phyloP scores from a whole-genome alignment of 2,329 filamentous ascomycete genomes.

The Colletotrichum falcatum region DNA sequence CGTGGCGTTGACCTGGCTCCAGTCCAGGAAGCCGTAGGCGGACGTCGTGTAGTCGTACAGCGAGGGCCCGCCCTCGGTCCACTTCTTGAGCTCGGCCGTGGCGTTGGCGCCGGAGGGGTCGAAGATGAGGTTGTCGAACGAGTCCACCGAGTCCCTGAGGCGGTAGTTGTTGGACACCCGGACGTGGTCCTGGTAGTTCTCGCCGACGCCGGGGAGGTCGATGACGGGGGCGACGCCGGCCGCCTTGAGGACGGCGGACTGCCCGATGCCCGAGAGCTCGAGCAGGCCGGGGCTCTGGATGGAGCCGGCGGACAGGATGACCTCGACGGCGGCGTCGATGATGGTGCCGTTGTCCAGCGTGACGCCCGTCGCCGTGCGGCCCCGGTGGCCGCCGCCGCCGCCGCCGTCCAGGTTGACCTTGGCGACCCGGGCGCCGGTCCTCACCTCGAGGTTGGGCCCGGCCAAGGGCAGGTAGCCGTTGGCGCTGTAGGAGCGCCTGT shows the following conservation, averaged over 20 bases:
- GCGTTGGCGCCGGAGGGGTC: constrained; percentile 45
- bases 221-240: constrained; percentile 55
- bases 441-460: constrained; percentile 52
- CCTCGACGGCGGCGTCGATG: constrained; percentile 25
- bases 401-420: constrained; percentile 43
- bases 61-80: constrained; percentile 47
- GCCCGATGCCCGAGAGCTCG: constrained; percentile 51
- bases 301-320: constrained; percentile 36
- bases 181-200: constrained; percentile 62
- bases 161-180: constrained; percentile 47
- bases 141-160: constrained; percentile 47
- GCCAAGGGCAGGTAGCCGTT: constrained; percentile 50
- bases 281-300: constrained; percentile 46
- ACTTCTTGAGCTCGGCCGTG: constrained; percentile 54
- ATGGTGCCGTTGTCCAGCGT: constrained; percentile 18
- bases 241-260: constrained; percentile 49
- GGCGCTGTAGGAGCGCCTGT: constrained; percentile 49
- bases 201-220: constrained; percentile 58
- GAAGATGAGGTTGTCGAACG: constrained; percentile 47
- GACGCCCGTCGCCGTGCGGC: constrained; percentile 11
- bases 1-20: constrained; percentile 51
- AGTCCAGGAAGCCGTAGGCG: constrained; percentile 56
- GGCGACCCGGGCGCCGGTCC: constrained; percentile 50
- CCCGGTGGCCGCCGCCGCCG: background rate
- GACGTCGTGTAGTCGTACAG: constrained; percentile 54